Evolutionary conservation across 345 rosid species (phyloP).

Genomic region (Conringia planisiliqua): DNA sequence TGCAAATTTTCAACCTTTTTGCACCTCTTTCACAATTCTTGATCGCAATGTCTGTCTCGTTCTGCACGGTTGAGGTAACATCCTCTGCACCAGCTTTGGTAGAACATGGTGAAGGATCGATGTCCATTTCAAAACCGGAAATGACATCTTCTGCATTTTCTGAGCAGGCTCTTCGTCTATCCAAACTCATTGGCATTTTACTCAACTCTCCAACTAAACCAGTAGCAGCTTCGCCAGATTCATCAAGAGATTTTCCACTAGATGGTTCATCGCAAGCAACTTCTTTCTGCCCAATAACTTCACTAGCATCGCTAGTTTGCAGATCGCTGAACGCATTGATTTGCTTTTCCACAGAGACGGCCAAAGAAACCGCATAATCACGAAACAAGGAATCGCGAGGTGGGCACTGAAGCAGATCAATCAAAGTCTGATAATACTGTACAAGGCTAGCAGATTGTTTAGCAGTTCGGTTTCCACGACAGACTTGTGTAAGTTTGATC

Average conservation of each 20-base stretch:
- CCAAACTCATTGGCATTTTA: background rate
- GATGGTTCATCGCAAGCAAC: background rate
- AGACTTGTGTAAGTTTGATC: constrained; percentile 52
- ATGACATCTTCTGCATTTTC: background rate
- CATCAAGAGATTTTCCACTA: constrained; percentile 14
- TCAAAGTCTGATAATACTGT: constrained; percentile 63
- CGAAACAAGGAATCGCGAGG: constrained; percentile 70
- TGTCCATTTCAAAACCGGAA: constrained; percentile 9
- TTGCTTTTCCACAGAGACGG: constrained; percentile 56
- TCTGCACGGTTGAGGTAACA: background rate
- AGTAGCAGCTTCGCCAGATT: background rate
- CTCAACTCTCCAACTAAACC: constrained; percentile 20
- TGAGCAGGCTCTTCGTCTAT: background rate
- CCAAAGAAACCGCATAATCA: constrained; percentile 74
- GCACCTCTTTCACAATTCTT: constrained; percentile 20
- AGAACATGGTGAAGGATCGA: constrained; percentile 4
- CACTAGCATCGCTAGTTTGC: constrained; percentile 28
- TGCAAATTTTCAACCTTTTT: constrained; percentile 18
- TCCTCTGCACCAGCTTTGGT: constrained; percentile 2
- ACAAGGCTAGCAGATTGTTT: constrained; percentile 51
- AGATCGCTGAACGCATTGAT: constrained; percentile 38
- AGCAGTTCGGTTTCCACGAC: constrained; percentile 30
- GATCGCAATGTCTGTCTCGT: background rate
- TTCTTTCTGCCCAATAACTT: constrained; percentile 27
- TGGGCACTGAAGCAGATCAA: constrained; percentile 55